Evolutionary conservation across 2,329 filamentous ascomycete species (phyloP).

Genomic region (Lasiodiplodia citricola): DNA sequence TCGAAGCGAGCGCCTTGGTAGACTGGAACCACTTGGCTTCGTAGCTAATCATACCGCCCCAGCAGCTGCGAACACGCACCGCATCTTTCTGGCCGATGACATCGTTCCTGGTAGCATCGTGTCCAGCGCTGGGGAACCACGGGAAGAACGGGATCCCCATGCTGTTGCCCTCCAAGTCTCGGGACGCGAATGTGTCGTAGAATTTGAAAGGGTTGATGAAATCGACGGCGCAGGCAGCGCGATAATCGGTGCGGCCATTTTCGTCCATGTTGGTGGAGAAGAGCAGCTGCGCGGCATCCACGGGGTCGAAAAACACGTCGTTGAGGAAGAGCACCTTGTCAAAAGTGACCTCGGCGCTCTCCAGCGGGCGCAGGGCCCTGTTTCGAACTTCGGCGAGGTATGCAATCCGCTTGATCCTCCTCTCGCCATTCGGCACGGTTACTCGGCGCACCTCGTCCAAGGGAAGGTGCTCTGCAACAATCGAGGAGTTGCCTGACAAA

Average conservation of each 20-base stretch:
- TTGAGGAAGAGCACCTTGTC: conserved; percentile 68
- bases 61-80: conserved; percentile 74
- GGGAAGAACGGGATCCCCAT: conserved; percentile 71
- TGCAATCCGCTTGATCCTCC: conserved; percentile 72
- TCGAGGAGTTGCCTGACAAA: conserved; percentile 48
- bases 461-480: conserved; percentile 67
- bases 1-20: conserved; percentile 4
- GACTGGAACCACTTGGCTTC: conserved; percentile 64
- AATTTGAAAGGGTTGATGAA: conserved; percentile 70
- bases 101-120: conserved; percentile 62
- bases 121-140: conserved; percentile 63
- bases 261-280: conserved; percentile 65
- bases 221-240: conserved; percentile 73
- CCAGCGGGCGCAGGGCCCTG: conserved; percentile 68
- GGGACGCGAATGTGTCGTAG: conserved; percentile 76
- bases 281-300: conserved; percentile 65
- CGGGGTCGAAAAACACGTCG: conserved; percentile 67
- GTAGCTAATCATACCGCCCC: conserved; percentile 77
- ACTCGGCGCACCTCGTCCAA: conserved; percentile 63
- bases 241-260: conserved; percentile 61
- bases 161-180: conserved; percentile 68
- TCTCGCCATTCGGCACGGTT: conserved; percentile 65
- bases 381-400: conserved; percentile 77
- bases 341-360: conserved; percentile 60
- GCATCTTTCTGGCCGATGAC: conserved; percentile 66